Evolutionary conservation across 495 filamentous ascomycete genomes (phyloP).

Genomic region (Beverwykella pulmonaria): DNA sequence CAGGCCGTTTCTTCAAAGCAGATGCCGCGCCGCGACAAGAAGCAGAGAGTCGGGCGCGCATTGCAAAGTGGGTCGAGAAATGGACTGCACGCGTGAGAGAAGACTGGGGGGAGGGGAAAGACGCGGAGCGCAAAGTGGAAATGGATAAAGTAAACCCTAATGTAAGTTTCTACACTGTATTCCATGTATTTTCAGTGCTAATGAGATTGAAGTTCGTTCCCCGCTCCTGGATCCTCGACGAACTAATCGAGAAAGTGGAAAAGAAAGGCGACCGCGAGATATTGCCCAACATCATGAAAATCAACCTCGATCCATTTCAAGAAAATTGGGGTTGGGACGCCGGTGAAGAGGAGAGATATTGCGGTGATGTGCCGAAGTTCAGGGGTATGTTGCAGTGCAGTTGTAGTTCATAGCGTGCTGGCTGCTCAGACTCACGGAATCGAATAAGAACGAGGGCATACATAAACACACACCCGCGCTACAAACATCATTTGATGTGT

Average conservation of each 20-base stretch:
- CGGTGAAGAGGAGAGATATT: slow-evolving; percentile 80
- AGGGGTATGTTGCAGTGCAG: slow-evolving; percentile 87
- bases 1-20: slow-evolving; percentile 69
- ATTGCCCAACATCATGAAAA: slow-evolving; percentile 70
- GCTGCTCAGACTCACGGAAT: no score
- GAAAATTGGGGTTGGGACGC: slow-evolving; percentile 72
- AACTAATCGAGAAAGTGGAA: slow-evolving; percentile 86
- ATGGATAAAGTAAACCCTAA: slow-evolving; percentile 92
- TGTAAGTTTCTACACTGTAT: slow-evolving; percentile 42
- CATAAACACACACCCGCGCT: no score
- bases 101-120: slow-evolving; percentile 63
- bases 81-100: slow-evolving; percentile 70
- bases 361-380: slow-evolving; percentile 78
- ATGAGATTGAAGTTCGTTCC: slow-evolving; percentile 65
- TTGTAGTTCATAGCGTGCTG: slow-evolving; percentile 64
- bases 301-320: slow-evolving; percentile 80
- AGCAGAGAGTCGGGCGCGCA: slow-evolving; percentile 62
- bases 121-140: slow-evolving; percentile 62
- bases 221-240: slow-evolving; percentile 88
- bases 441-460: no score
- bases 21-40: slow-evolving; percentile 58
- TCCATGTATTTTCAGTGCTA: not conserved
- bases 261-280: slow-evolving; percentile 79
- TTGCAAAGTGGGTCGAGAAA: slow-evolving; percentile 73
- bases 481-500: no score